These are phyloP conservation scores for Phenoliferia sp. DNA, from an alignment of 1,284 basidiomycete genomes.

Conservation along the genomic window DNA sequence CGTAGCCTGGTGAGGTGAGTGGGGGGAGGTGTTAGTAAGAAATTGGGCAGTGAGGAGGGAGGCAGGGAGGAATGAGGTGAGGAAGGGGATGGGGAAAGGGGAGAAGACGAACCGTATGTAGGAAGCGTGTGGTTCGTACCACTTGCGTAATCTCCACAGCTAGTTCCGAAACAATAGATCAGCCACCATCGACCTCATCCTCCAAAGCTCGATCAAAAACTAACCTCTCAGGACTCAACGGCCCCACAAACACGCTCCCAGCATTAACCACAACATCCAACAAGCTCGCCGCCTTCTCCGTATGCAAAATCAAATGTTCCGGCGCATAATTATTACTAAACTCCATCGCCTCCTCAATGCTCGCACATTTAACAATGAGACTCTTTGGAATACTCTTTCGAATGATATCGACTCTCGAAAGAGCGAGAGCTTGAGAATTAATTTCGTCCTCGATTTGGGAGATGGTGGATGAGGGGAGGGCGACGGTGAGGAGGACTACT, in stretches of 20 bases:
- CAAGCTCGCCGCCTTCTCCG: constrained; percentile 63
- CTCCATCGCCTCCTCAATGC: constrained; percentile 67
- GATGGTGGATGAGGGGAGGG: constrained; percentile 60
- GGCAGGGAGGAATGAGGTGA: background rate
- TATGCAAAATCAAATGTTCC: constrained; percentile 88
- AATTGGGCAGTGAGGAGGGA: background rate
- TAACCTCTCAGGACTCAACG: constrained; percentile 89
- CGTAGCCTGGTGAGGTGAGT: background rate
- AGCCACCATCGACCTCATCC: too few relatives aligned
- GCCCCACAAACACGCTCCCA: constrained; percentile 92
- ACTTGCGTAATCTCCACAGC: constrained; percentile 96
- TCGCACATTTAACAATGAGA: constrained; percentile 71
- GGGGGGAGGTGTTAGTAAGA: background rate
- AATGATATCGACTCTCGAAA: constrained; percentile 85
- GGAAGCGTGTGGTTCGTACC: constrained; percentile 91
- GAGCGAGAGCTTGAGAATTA: constrained; percentile 77
- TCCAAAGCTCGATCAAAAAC: constrained; percentile 35
- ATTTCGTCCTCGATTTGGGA: constrained; percentile 76
- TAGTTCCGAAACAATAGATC: too few relatives aligned
- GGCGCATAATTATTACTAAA: constrained; percentile 98
- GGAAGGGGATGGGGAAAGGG: background rate
- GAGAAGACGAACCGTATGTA: constrained; percentile 27
- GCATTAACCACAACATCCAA: constrained; percentile 77
- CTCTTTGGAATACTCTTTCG: constrained; percentile 87
- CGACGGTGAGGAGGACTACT: constrained; percentile 83